phyloP scores from a whole-genome alignment of 768 basidiomycete species.

The Podaxis sp. region DNA sequence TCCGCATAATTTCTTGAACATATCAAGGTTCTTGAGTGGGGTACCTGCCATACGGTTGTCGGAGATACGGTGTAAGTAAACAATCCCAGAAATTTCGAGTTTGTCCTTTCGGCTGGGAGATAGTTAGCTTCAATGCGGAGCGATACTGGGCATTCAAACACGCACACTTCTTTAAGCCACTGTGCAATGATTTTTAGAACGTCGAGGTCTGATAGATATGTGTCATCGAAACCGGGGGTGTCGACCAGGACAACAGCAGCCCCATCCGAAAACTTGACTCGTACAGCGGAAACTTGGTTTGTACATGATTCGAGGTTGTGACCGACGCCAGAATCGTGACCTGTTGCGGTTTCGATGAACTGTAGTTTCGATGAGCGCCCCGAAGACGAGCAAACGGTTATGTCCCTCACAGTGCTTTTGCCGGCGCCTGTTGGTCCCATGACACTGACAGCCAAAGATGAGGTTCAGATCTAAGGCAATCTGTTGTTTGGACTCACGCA shows the following conservation, averaged over 20 bases:
- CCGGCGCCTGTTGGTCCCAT: conserved; percentile 1
- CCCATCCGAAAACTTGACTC: not conserved
- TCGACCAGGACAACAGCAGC: conserved; percentile 15
- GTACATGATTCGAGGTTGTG: not conserved
- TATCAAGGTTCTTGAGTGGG: conserved; percentile 47
- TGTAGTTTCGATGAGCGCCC: not conserved
- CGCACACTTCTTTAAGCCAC: conserved; percentile 19
- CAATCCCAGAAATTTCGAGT: not conserved
- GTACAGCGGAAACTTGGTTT: not conserved
- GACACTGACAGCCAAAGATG: not conserved
- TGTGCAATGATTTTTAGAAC: conserved; percentile 24
- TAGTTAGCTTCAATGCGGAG: not conserved
- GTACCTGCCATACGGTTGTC: conserved; percentile 50
- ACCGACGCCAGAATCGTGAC: not conserved
- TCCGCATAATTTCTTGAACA: conserved; percentile 54
- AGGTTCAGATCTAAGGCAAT: conserved; percentile 11
- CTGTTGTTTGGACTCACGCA: not conserved
- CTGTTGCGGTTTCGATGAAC: not conserved
- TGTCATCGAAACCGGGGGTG: conserved; percentile 16
- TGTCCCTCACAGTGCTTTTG: not conserved
- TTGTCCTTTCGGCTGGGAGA: not conserved
- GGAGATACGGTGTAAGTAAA: conserved; percentile 40
- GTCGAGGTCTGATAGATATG: not conserved
- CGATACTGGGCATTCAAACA: not conserved
- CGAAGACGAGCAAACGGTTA: not conserved